Evolutionary conservation across 2,329 filamentous ascomycete species (phyloP).

Genomic region (Erysiphe pulchra): DNA sequence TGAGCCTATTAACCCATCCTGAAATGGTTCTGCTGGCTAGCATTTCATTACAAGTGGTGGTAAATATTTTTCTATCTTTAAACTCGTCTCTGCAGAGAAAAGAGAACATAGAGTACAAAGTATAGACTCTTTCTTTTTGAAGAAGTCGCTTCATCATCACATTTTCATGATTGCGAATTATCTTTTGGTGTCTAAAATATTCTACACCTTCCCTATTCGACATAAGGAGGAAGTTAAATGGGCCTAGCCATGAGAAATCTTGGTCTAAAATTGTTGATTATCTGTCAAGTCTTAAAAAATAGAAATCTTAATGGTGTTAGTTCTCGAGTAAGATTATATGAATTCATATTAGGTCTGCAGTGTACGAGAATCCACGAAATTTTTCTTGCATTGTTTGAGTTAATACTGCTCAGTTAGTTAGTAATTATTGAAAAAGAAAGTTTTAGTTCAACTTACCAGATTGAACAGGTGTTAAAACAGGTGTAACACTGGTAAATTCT

Average conservation of each 20-base stretch:
- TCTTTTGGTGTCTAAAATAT: not conserved
- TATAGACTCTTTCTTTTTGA: not conserved
- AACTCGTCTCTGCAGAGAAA: constrained; percentile 1
- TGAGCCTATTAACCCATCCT: not conserved
- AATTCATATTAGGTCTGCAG: constrained; percentile 13
- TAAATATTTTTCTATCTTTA: not conserved
- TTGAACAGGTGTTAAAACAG: constrained; percentile 87
- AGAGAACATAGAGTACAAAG: constrained; percentile 1
- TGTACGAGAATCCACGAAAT: constrained; percentile 93
- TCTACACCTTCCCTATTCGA: constrained; percentile 1
- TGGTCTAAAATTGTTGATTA: too few relatives aligned
- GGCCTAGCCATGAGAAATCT: too few relatives aligned
- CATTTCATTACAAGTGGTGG: not conserved
- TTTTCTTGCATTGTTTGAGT: constrained; percentile 99
- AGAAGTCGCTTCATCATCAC: not conserved
- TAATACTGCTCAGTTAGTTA: constrained; percentile 33
- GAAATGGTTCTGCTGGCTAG: not conserved
- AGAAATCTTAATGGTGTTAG: too few relatives aligned
- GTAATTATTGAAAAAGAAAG: not conserved
- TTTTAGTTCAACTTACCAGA: constrained; percentile 41
- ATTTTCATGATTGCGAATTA: not conserved
- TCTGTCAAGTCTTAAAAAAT: too few relatives aligned
- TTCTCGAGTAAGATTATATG: not conserved
- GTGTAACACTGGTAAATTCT: constrained; percentile 95
- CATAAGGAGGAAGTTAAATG: not conserved